These are phyloP conservation scores for Aureobasidium namibiae DNA, from an alignment of 2,329 filamentous ascomycete genomes.

Conservation along the genomic window DNA sequence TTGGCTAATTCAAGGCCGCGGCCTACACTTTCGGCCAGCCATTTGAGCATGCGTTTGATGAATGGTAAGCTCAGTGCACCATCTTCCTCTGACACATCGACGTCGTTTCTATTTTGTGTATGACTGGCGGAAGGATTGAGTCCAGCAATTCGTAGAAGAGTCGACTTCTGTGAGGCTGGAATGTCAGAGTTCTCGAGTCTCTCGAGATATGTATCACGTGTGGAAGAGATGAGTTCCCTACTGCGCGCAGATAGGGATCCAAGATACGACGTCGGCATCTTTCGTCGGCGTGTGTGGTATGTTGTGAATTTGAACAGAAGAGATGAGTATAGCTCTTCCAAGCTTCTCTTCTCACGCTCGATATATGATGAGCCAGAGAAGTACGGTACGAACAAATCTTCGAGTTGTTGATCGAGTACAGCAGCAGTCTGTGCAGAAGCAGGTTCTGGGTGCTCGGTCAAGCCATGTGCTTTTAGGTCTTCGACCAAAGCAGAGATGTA, in stretches of 20 bases:
- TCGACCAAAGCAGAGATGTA: constrained; percentile 86
- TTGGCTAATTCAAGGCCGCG: constrained; percentile 85
- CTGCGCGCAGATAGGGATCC: constrained; percentile 83
- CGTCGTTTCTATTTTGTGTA: constrained; percentile 61
- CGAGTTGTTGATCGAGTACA: constrained; percentile 58
- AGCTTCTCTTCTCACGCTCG: constrained; percentile 55
- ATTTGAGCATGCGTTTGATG: constrained; percentile 96
- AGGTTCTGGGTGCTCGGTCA: constrained; percentile 91
- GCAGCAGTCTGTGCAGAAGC: constrained; percentile 77
- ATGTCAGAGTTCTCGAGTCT: constrained; percentile 82
- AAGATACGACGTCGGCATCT: constrained; percentile 85
- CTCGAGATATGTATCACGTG: constrained; percentile 85
- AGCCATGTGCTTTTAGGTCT: constrained; percentile 84
- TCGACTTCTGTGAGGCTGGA: constrained; percentile 77
- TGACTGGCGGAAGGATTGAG: constrained; percentile 52
- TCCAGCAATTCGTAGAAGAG: constrained; percentile 83
- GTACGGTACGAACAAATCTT: constrained; percentile 59
- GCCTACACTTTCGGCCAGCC: constrained; percentile 91
- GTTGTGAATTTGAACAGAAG: constrained; percentile 93
- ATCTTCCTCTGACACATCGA: constrained; percentile 85
- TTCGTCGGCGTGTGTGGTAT: constrained; percentile 84
- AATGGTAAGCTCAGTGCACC: constrained; percentile 73
- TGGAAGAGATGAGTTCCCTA: constrained; percentile 77
- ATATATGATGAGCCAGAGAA: constrained; percentile 59
- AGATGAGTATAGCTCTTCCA: constrained; percentile 81